These are phyloP conservation scores for Phoenix roebelenii DNA, from an alignment of 176 grass and related monocot genomes.

Conservation along the genomic window DNA sequence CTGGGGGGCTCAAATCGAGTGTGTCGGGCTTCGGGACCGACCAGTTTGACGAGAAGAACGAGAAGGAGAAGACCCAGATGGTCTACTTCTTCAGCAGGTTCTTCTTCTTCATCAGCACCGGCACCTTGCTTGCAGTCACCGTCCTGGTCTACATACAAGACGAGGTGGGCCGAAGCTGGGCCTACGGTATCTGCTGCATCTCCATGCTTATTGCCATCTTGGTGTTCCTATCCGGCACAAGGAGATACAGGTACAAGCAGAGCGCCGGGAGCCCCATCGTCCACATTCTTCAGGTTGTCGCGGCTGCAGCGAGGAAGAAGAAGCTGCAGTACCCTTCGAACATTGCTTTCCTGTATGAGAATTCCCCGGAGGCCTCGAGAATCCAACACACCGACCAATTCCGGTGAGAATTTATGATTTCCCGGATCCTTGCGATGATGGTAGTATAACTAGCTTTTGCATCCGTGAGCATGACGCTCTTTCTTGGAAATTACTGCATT, in stretches of 20 bases:
- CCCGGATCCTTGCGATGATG: too few relatives aligned
- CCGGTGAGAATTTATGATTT: constrained; percentile 9
- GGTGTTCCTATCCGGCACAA: constrained; percentile 55
- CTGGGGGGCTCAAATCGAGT: constrained; percentile 77
- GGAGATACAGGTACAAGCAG: constrained; percentile 63
- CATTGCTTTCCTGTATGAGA: constrained; percentile 36
- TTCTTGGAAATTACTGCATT: not conserved
- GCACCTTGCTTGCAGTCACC: constrained; percentile 64
- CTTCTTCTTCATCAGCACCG: constrained; percentile 70
- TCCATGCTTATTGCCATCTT: constrained; percentile 49
- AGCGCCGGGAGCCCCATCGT: constrained; percentile 61
- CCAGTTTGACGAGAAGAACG: constrained; percentile 76
- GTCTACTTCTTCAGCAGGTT: constrained; percentile 74
- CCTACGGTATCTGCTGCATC: constrained; percentile 63
- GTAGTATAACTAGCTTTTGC: too few relatives aligned
- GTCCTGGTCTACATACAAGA: constrained; percentile 83
- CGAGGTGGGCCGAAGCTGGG: constrained; percentile 71
- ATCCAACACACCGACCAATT: constrained; percentile 53
- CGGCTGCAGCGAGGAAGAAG: constrained; percentile 45
- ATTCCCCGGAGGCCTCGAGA: constrained; percentile 24
- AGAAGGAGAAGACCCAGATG: constrained; percentile 51
- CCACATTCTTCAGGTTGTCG: constrained; percentile 71
- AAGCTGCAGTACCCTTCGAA: constrained; percentile 12
- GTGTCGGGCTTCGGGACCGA: constrained; percentile 80
- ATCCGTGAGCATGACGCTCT: not conserved